Evolutionary conservation across 305 asterid genomes (phyloP), one percentile per base, ranked within the genome.

Genomic region (Fraxinus dipetala): DNA sequence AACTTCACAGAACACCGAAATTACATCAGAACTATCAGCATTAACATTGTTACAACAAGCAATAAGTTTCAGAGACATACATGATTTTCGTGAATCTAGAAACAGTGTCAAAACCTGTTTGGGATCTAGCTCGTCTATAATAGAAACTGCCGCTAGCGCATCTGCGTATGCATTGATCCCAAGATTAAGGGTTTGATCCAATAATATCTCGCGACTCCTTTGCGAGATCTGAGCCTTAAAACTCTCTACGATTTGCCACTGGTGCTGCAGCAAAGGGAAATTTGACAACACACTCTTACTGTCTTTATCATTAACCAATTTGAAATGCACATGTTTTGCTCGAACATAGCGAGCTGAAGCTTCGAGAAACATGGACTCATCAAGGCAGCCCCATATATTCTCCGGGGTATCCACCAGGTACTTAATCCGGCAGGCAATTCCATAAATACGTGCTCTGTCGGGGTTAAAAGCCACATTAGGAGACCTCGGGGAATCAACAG

Each of bases 361-460:
- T 79, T 96, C 97, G 2, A 94, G 88, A 84, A 93, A 96, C 99
- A 96, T 96, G 9, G 91, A 93, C 82, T 96, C 99, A 76, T 96
- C 99, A 2, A 96, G 93, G 83, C 99, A 91, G 40, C 99, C 99
- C 99, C 99, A 96, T 2, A 96, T 96, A 83, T 96, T 94, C 78
- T 96, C 99, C 7, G 98, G 99, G 43, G 98, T 94, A 86, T 96
- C 99, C 13, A 96, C 99, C 28, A 96, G 88, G 89, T 96, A 96
- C 93, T 96, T 96, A 78, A 96, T 97, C 63, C 99, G 88, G 84
- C 97, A 94, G 14, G 98, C 99, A 51, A 96, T 91, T 78, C 95
- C 98, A 82, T 94, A 96, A 80, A 86, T 90, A 4, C 90, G 89
- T 22, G 95, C 87, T 81, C 94, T 89, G 18, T 86, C 89, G 13